phyloP scores from a whole-genome alignment of 805 yeast genomes.

The Barnettozyma siamensis region DNA sequence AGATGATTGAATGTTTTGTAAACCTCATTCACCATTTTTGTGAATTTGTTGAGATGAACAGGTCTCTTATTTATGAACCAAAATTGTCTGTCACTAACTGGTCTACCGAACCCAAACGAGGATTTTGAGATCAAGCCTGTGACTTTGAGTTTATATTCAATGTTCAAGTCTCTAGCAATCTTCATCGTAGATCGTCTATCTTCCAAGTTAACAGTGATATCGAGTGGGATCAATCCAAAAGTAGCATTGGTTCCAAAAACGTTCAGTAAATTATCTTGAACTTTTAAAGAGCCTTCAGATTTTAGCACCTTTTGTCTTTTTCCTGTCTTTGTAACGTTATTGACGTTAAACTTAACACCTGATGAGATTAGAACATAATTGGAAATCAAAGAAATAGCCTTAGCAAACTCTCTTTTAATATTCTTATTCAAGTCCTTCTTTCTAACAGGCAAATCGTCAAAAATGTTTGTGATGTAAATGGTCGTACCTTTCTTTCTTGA shows the following conservation, averaged over 20 bases:
- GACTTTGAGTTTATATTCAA: constrained; percentile 33
- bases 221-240: constrained; percentile 50
- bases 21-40: constrained; percentile 62
- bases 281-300: constrained; percentile 44
- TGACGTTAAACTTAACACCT: constrained; percentile 54
- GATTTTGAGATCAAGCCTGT: constrained; percentile 69
- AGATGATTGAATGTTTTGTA: constrained; percentile 66
- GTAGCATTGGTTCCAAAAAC: constrained; percentile 67
- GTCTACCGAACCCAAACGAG: constrained; percentile 74
- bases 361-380: constrained; percentile 57
- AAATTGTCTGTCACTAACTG: constrained; percentile 68
- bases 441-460: constrained; percentile 75
- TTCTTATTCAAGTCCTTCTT: constrained; percentile 65
- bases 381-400: constrained; percentile 57
- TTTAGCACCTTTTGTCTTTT: constrained; percentile 52
- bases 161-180: constrained; percentile 2
- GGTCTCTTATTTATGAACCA: constrained; percentile 77
- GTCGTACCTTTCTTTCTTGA: constrained; percentile 67
- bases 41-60: constrained; percentile 46
- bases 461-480: constrained; percentile 51
- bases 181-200: constrained; percentile 18
- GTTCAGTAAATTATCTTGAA: constrained; percentile 55
- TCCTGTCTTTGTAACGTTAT: constrained; percentile 42
- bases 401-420: constrained; percentile 63
- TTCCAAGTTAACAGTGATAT: constrained; percentile 34